Conservation (phyloP, 345 rosid genomes). For the Heritiera littoralis region DNA sequence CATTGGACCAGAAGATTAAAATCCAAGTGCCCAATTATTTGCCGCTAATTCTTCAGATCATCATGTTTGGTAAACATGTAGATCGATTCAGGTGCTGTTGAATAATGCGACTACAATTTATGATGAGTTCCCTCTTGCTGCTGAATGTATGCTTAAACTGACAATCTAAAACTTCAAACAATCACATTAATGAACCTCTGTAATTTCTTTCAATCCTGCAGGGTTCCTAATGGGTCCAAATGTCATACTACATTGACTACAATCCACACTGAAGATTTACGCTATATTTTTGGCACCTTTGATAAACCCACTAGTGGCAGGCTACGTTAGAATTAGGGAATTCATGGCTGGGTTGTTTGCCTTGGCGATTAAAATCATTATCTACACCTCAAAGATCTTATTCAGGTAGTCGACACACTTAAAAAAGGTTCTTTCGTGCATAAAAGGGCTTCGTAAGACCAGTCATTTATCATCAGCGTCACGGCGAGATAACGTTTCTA, state of each 20-base stretch:
- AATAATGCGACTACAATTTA: constrained; percentile 53
- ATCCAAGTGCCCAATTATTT: not conserved
- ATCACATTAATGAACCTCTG: not conserved
- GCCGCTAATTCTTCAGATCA: not conserved
- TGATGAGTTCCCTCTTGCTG: constrained; percentile 59
- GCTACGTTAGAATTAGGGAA: constrained; percentile 56
- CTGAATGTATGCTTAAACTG: constrained; percentile 50
- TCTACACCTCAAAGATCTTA: constrained; percentile 42
- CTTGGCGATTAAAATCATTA: constrained; percentile 35
- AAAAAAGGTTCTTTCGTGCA: constrained; percentile 5
- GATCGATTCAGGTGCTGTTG: constrained; percentile 45
- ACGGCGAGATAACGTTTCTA: constrained; percentile 47
- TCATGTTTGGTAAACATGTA: not conserved
- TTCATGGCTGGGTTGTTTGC: constrained; percentile 36
- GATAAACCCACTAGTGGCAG: constrained; percentile 40
- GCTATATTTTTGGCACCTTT: constrained; percentile 45
- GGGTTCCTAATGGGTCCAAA: constrained; percentile 70
- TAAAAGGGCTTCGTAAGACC: not conserved
- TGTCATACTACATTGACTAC: constrained; percentile 41
- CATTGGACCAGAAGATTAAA: not conserved
- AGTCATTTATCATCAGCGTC: constrained; percentile 43
- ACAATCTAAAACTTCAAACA: not conserved
- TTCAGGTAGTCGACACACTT: constrained; percentile 28
- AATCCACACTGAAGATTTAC: constrained; percentile 40
- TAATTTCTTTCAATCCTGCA: constrained; percentile 25